Evolutionary conservation across 805 yeast species (phyloP).

Genomic region (Lipomyces anomalus): DNA sequence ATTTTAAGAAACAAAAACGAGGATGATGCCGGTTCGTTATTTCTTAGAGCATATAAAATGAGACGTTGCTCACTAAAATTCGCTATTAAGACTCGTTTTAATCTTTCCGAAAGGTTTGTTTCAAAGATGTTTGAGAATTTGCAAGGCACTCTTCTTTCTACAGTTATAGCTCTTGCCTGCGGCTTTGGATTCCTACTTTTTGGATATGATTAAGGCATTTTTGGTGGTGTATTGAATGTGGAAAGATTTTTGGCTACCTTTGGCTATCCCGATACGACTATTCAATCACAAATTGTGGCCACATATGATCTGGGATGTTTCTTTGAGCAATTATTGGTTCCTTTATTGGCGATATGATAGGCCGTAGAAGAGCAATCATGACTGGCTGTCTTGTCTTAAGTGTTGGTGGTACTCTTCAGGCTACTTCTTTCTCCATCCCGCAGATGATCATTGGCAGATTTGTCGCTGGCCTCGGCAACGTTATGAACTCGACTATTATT

Average conservation of each 20-base stretch:
- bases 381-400: conserved; percentile 52
- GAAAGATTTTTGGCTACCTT: conserved; percentile 8
- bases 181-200: too few species aligned
- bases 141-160: too few species aligned
- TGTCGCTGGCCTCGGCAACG: conserved; percentile 69
- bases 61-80: too few species aligned
- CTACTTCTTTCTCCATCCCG: conserved; percentile 52
- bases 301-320: conserved; percentile 69
- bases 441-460: conserved; percentile 73
- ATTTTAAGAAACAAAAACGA: too few species aligned
- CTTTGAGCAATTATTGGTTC: conserved; percentile 60
- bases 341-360: conserved; percentile 54
- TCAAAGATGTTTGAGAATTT: too few species aligned
- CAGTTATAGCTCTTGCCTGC: too few species aligned
- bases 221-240: conserved; percentile 36
- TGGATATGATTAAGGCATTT: conserved; percentile 77
- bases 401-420: conserved; percentile 55
- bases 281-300: conserved; percentile 25
- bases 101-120: too few species aligned
- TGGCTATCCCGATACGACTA: conserved; percentile 8
- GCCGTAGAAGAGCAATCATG: conserved; percentile 60
- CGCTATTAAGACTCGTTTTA: too few species aligned
- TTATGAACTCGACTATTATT: conserved; percentile 67
- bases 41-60: too few species aligned
- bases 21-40: too few species aligned